These are phyloP conservation scores for Amylocarpus encephaloides DNA, from an alignment of 2,329 filamentous ascomycete genomes.

Conservation along the genomic window DNA sequence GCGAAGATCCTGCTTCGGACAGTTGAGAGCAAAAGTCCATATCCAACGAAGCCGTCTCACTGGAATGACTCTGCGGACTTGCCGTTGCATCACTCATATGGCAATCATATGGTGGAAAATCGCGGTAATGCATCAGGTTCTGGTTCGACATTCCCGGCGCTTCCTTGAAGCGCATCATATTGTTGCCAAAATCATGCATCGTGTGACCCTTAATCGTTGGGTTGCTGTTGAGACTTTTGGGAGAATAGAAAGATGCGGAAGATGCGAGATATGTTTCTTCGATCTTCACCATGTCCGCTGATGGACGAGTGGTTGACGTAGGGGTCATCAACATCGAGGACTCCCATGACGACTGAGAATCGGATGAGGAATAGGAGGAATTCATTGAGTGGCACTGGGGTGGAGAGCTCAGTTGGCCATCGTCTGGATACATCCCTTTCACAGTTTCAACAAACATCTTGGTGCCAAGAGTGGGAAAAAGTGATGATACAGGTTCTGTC, in stretches of 20 bases:
- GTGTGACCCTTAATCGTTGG: constrained; percentile 3
- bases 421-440: constrained; percentile 5
- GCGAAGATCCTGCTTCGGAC: constrained; percentile 14
- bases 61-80: constrained; percentile 8
- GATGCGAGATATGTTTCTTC: constrained; percentile 14
- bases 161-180: constrained; percentile 10
- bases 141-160: constrained; percentile 7
- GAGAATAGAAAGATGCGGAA: constrained; percentile 8
- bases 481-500: neutral
- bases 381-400: constrained; percentile 6
- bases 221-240: constrained; percentile 7
- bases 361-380: constrained; percentile 14
- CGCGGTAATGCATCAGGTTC: constrained; percentile 5
- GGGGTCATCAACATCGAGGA: constrained; percentile 12
- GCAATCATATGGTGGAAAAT: constrained; percentile 4
- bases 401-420: constrained; percentile 7
- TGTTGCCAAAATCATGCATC: constrained; percentile 12
- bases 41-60: constrained; percentile 14
- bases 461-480: neutral
- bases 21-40: constrained; percentile 18
- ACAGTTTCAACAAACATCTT: constrained; percentile 17
- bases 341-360: constrained; percentile 11
- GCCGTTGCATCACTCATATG: neutral
- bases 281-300: constrained; percentile 10
- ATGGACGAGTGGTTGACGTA: constrained; percentile 4